Base-by-base conservation (phyloP, 805 yeast species). In the Hanseniaspora guilliermondii region DNA sequence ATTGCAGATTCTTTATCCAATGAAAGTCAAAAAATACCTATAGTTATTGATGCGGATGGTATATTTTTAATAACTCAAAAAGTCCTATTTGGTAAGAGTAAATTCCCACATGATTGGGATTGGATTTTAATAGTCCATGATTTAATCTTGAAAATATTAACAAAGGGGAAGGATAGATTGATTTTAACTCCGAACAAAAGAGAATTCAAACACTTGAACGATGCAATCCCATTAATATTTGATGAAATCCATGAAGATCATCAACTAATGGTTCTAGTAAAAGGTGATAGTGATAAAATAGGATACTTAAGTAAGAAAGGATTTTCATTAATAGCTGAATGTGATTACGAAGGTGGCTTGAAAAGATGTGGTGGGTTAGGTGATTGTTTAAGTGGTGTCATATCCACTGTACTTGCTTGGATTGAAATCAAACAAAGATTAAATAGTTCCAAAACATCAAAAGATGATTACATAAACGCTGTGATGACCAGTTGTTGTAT, bases 361-460 rank as follows among this genome's bases (percentile, higher is more conserved):
- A 83, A 86, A 62, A 74, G 98, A 53, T 94, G 86, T 7, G 96
- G 97, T 12, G 98, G 98, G 0, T 97, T 93, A 69, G 98, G 98
- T 25, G 98, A 93, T 62, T 85, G 96, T 0, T 66, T 93, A 39
- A 78, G 91, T 0, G 98, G 98, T 3, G 39, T 40, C 21, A 33
- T 54, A 9, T 42, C 56, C 8, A 47, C 53, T n/a, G 14, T 47
- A 6, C 37, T 48, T 4, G 40, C 37, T 6, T 54, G 56, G 56
- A 12, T 52, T 4, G 55, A 44, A 17, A 44, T 42, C 14, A 42
- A 42, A 42, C n/a, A 24, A 3, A 27, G 30, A 3, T 25, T 35
- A 7, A 38, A 37, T 38, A 30, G 25, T 8, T 24, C 40, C 1
- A 25, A 9, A 14, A 53, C 38, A 7, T 14, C 40, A 1, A 33